Evolutionary conservation across 257 asterid genomes (phyloP), one percentile per base, ranked within the genome.

Genomic region (Osmanthus fragrans): DNA sequence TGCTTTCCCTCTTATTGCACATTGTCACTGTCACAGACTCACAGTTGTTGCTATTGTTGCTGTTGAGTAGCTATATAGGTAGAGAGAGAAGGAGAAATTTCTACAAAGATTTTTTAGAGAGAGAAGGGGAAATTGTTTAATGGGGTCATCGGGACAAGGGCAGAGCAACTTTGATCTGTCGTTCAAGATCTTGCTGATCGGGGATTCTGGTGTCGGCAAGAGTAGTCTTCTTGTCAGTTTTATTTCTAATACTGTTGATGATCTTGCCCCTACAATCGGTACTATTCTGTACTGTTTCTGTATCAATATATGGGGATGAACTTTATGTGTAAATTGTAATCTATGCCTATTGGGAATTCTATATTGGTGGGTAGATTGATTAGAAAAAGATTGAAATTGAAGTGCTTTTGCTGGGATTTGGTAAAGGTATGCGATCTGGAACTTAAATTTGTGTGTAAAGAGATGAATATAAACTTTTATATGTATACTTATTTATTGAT

Each of bases 201-300:
- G 99, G 76, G 99, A 95, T 71, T 93, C 99, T 6, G 96, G 94
- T 64, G 99, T 93, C 76, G 99, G 99, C 80, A 95, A 95, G 83
- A 95, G 99, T 84, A 93, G 98, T 76, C 88, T 95, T 64, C 96
- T 95, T 68, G 92, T 95, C 75, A 87, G 88, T 77, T 95, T 95
- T 88, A 93, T 92, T 74, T 91, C 98, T 18, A 89, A 85, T 80
- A 80, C 84, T 3, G 88, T 85, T 73, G 96, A 91, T 42, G 90
- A 92, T 88, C 94, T 91, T 73, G 73, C 96, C 58, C 99, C 99
- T 25, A 95, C 99, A 75, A 92, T 93, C 71, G 98, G 99, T 94
- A 90, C n/a, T 76, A 11, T 15, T 32, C 27, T 54, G 23, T 15
- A 32, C 27, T 56, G 25, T n/a, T n/a, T n/a, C 29, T 56, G 27